Evolutionary conservation across 2,329 filamentous ascomycete genomes (phyloP), one percentile per base, ranked within the genome.

Genomic region (Cladobotryum mycophilum): DNA sequence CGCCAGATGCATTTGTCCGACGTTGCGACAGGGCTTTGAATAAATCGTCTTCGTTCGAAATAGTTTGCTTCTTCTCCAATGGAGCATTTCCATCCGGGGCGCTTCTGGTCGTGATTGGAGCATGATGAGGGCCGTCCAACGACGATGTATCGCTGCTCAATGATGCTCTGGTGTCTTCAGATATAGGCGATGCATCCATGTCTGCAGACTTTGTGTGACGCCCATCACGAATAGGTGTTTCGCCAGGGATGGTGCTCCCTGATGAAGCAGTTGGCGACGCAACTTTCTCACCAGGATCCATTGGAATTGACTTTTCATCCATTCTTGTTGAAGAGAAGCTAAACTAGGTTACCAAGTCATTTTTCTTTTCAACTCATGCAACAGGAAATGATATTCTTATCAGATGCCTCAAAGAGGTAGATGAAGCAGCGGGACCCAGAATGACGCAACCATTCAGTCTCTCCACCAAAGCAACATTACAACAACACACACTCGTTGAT

Each of bases 31-130:
- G 56, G 0, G 64, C 70, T 1, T 68, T 67, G 53, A 81, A 76
- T 0, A 81, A 55, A 17, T 80, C 76, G 20, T 81, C 75, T 58
- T 81, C 77, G 2, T 67, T 74, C 3, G 61, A 60, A 2, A 52
- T 51, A 1, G 59, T 65, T n/a, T 54, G 58, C 15, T 56, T 60
- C 20, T 56, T 63, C 22, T 59, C 53, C 0, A 66, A 41, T 0
- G 52, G 34, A 0, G 59, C 59, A 8, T 53, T 13, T 20, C 54
- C 48, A 3, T 51, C 47, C 1, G 53, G 38, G 5, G 46, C 37
- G 14, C 45, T 47, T 18, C 53, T 45, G 3, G 60, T 58, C 45
- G 61, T 68, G 4, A 70, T 55, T 2, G 63, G 55, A 3, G 61
- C 61, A 22, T 65, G 64, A 9, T 17, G 44, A 46, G 44, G 13